Base-by-base conservation (phyloP, 2,329 filamentous ascomycete genomes). In the Juglanconis juglandina region DNA sequence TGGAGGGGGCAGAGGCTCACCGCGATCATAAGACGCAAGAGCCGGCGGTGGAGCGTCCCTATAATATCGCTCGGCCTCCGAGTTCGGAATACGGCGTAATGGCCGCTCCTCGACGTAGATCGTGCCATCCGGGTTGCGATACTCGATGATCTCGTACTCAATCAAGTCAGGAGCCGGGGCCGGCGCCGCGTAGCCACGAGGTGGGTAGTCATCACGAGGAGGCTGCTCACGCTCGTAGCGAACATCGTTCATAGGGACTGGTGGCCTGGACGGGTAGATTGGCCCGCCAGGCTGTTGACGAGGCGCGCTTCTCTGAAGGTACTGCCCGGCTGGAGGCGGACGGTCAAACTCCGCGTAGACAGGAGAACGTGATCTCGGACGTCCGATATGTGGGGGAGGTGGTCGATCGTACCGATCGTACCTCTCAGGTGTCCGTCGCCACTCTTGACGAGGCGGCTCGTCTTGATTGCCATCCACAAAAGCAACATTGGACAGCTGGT, bases 121-220 rank as follows among this genome's bases (percentile, higher is more conserved):
- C 53, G 79, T 73, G 10, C 79, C 79, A 24, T 75, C 69, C 2
- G 75, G 70, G 65, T 79, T 77, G 11, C 73, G 71, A 7, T 80
- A 75, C 44, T 77, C 75, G 39, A 83, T 73, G 10, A 81, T 70
- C 65, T 83, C 80, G 61, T 77, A 78, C 4, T 73, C 64, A 51
- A 76, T 75, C 62, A 72, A 69, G 55, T 71, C 64, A 49, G 68
- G 41, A 42, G 57, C 30, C 68, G 69, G 48, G 24, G 50, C 61
- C 0, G 48, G 42, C 11, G 39, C 30, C 30, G n/a, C 39, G 39
- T 56, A 56, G 39, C 51, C 37, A 39, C 58, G 61, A 35, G 44
- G 50, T 10, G 30, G 42, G 13, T 49, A 56, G 44, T 63, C 60
- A 3, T 66, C 64, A 7, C 53, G 55, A 41, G 50, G 59, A 13